Evolutionary conservation across 345 rosid genomes (phyloP).

Genomic region (Microcos paniculata): DNA sequence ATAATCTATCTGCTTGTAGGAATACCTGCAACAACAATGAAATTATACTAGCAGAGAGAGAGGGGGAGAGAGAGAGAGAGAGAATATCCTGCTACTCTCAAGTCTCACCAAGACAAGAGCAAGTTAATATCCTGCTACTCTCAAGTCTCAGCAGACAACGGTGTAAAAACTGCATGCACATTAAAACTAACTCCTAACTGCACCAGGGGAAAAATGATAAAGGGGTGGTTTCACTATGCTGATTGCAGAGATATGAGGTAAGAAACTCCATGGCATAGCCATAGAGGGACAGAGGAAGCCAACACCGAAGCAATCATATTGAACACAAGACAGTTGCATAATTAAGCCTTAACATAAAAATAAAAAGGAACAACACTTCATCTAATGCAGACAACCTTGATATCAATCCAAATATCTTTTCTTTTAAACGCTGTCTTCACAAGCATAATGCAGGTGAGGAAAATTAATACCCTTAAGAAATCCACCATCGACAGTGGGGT

Average conservation of each 20-base stretch:
- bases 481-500: not conserved
- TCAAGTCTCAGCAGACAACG: not conserved
- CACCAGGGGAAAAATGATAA: not conserved
- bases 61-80: too few species aligned
- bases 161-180: not conserved
- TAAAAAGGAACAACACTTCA: not conserved
- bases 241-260: not conserved
- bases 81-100: not conserved
- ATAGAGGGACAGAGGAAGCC: not conserved
- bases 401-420: not conserved
- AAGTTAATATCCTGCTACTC: not conserved
- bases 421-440: not conserved
- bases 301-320: not conserved
- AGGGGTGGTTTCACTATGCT: not conserved
- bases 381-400: not conserved
- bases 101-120: too few species aligned
- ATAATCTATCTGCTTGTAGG: not conserved
- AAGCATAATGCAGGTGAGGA: not conserved
- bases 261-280: not conserved
- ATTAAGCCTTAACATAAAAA: not conserved
- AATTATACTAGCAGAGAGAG: not conserved
- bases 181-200: not conserved
- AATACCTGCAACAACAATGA: not conserved
- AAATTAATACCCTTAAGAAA: not conserved
- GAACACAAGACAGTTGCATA: not conserved